Conservation (phyloP, 306 rosid genomes). For the Sindora glabra region DNA sequence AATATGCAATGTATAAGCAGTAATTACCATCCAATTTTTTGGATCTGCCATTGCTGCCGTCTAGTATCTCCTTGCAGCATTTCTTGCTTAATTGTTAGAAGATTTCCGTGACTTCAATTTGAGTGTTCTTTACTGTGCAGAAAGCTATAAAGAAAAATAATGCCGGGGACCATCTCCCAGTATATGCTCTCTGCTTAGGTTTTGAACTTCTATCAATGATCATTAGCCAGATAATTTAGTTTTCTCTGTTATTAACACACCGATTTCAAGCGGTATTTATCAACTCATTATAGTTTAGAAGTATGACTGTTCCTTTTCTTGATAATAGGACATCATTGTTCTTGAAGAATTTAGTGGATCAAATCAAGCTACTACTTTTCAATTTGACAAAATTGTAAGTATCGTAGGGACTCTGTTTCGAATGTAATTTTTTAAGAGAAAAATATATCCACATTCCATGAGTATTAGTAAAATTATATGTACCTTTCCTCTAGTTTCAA, state of each 20-base stretch:
- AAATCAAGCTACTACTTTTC: conserved; percentile 62
- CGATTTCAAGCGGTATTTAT: too few relatives aligned
- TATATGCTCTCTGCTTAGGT: conserved; percentile 73
- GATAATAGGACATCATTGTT: conserved; percentile 57
- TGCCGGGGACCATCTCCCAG: conserved; percentile 75
- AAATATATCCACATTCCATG: too few relatives aligned
- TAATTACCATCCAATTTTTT: not conserved
- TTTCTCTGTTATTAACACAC: too few relatives aligned
- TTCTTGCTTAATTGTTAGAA: not conserved
- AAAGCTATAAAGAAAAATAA: conserved; percentile 70
- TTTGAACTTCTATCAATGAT: conserved; percentile 73
- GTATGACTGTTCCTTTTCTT: conserved; percentile 7
- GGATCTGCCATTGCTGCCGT: too few relatives aligned
- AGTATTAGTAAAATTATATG: too few relatives aligned
- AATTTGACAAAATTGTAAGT: conserved; percentile 40
- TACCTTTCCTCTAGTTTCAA: too few relatives aligned
- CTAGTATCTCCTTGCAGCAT: too few relatives aligned
- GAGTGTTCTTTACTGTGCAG: conserved; percentile 40
- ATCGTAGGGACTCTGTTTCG: conserved; percentile 69
- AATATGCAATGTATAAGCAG: not conserved
- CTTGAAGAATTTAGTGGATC: conserved; percentile 58
- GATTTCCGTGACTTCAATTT: not conserved
- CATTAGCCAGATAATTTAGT: conserved; percentile 55
- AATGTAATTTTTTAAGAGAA: too few relatives aligned
- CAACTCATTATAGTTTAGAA: too few relatives aligned